Evolutionary conservation across 2,329 filamentous ascomycete species (phyloP).

Genomic region (Pseudogymnoascus sp.): DNA sequence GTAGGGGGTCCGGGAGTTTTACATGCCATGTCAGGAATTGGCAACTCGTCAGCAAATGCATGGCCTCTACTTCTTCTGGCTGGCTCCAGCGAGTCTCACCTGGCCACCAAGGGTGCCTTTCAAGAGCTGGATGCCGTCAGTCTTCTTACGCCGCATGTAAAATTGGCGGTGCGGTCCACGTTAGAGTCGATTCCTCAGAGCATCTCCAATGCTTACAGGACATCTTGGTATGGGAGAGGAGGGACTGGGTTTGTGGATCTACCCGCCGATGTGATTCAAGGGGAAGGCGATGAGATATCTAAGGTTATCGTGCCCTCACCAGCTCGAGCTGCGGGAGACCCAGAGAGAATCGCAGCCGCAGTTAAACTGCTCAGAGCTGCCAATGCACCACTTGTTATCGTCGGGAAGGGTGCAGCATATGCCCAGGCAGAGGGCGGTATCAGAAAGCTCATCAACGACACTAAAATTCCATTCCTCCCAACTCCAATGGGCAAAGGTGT

Average conservation of each 20-base stretch:
- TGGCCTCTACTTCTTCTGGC: constrained; percentile 49
- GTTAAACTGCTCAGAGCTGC: constrained; percentile 41
- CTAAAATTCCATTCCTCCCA: constrained; percentile 48
- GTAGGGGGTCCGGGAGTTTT: constrained; percentile 53
- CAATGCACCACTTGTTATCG: constrained; percentile 44
- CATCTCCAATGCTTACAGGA: constrained; percentile 45
- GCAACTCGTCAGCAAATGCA: constrained; percentile 46
- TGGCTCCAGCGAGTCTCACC: constrained; percentile 46
- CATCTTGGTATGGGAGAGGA: constrained; percentile 47
- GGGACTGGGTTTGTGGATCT: constrained; percentile 49
- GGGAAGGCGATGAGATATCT: constrained; percentile 24
- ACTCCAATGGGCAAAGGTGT: constrained; percentile 56
- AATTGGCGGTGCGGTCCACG: constrained; percentile 40
- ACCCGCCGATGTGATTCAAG: constrained; percentile 49
- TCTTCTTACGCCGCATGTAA: constrained; percentile 46
- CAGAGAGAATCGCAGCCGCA: constrained; percentile 35
- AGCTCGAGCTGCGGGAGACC: constrained; percentile 40
- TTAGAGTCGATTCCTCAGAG: constrained; percentile 40
- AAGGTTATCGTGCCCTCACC: constrained; percentile 29
- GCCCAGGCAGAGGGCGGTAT: constrained; percentile 42
- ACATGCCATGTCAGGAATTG: constrained; percentile 50
- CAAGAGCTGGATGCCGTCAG: constrained; percentile 51
- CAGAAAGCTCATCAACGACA: constrained; percentile 38
- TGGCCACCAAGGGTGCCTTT: constrained; percentile 47
- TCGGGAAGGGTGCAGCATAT: constrained; percentile 52